These are phyloP conservation scores for Takashimella tepidaria DNA, from an alignment of 1,284 basidiomycete species.

Conservation along the genomic window DNA sequence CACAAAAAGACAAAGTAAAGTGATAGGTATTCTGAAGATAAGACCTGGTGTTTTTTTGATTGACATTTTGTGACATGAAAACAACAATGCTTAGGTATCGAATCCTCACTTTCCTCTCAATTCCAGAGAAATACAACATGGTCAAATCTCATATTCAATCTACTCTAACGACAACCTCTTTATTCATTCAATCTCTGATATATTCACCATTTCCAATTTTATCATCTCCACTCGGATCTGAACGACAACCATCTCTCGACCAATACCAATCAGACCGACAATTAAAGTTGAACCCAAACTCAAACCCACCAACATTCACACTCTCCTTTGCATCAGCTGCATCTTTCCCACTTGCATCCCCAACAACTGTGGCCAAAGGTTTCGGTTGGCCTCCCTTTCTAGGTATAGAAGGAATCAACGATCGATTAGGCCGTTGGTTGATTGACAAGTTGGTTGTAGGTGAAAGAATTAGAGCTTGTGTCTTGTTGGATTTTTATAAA, in stretches of 20 bases:
- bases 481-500: constrained; percentile 41
- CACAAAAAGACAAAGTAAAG: too few species aligned
- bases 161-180: constrained; percentile 7
- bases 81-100: constrained; percentile 58
- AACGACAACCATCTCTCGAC: too few species aligned
- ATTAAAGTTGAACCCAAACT: too few species aligned
- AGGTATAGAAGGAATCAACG: constrained; percentile 76
- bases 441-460: constrained; percentile 46
- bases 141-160: constrained; percentile 27
- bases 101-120: constrained; percentile 66
- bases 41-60: too few species aligned
- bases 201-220: too few species aligned
- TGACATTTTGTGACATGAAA: too few species aligned
- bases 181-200: too few species aligned
- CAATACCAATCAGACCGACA: too few species aligned
- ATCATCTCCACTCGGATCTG: background rate
- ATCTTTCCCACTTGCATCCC: constrained; percentile 70
- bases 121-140: constrained; percentile 67
- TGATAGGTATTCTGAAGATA: too few species aligned
- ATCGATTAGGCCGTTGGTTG: constrained; percentile 65
- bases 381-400: constrained; percentile 69
- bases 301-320: constrained; percentile 46
- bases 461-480: constrained; percentile 23
- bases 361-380: constrained; percentile 67
- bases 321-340: constrained; percentile 75